A percentile compares a stretch with the other conserved stretches of the same genome.
Evolutionary conservation across 106 monocot genomes (phyloP).

Genomic region (Dioscorea alata): DNA sequence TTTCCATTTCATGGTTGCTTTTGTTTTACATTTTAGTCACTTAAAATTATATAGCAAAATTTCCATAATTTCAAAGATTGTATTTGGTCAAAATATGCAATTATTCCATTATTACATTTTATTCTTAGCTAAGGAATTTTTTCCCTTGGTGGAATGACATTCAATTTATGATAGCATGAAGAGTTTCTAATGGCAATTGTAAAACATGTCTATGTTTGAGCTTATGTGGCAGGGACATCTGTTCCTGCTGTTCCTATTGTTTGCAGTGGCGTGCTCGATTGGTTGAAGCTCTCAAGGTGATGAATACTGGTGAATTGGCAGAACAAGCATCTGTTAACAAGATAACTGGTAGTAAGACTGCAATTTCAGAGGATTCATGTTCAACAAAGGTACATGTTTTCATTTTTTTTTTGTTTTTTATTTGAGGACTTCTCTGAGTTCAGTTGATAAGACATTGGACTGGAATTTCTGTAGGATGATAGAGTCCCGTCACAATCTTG

Average conservation of each 20-base stretch:
- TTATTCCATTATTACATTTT: too few relatives aligned
- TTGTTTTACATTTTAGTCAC: too few relatives aligned
- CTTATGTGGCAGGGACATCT: neutral
- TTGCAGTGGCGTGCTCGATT: constrained; percentile 80
- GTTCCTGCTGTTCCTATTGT: neutral
- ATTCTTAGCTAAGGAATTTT: too few relatives aligned
- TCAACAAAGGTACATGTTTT: constrained; percentile 25
- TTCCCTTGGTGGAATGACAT: too few relatives aligned
- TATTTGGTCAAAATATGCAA: too few relatives aligned
- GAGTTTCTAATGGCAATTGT: too few relatives aligned
- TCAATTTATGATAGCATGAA: too few relatives aligned
- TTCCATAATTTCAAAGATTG: too few relatives aligned
- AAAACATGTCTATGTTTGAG: neutral
- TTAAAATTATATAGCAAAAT: too few relatives aligned
- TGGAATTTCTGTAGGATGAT: constrained; percentile 29
- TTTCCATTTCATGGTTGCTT: too few relatives aligned
- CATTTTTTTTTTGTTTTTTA: constrained; percentile 5
- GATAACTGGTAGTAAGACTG: constrained; percentile 6
- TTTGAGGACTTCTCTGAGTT: too few relatives aligned
- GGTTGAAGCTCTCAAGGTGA: constrained; percentile 59
- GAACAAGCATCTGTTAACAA: constrained; percentile 21
- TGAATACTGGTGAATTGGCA: constrained; percentile 32
- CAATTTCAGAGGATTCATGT: constrained; percentile 13
- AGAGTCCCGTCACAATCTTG: constrained; percentile 11
- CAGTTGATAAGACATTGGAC: too few relatives aligned